Conservation (phyloP, 371 early-diverging fungal species). For the Sporodiniella umbellata region DNA sequence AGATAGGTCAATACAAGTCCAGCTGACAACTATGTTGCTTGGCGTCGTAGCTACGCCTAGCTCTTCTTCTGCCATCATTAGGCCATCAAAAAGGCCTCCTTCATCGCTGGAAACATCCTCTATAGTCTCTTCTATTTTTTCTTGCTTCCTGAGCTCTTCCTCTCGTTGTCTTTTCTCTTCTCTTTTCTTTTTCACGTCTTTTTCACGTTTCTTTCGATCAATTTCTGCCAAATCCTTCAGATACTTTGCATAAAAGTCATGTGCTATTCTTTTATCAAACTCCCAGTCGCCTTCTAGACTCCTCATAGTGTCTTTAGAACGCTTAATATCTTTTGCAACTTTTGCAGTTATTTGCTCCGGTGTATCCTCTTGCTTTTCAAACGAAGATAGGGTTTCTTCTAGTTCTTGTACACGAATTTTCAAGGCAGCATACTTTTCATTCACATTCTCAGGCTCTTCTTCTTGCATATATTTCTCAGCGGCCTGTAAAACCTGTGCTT, state of each 20-base stretch:
- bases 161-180: constrained; percentile 16
- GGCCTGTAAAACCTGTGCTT: constrained; percentile 28
- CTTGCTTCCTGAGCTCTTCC: constrained; percentile 21
- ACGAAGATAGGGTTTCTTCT: constrained; percentile 19
- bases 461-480: constrained; percentile 24
- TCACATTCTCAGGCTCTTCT: constrained; percentile 19
- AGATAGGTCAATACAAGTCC: constrained; percentile 18
- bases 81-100: constrained; percentile 18
- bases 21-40: background rate
- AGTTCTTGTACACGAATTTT: constrained; percentile 22
- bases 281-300: constrained; percentile 51
- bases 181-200: constrained; percentile 17
- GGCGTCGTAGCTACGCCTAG: background rate
- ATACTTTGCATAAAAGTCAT: constrained; percentile 22
- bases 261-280: constrained; percentile 40
- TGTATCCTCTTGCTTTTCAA: constrained; percentile 15
- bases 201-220: constrained; percentile 26
- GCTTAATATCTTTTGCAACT: constrained; percentile 39
- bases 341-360: constrained; percentile 30
- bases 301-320: constrained; percentile 41
- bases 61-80: constrained; percentile 19
- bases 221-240: constrained; percentile 28
- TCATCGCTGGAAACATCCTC: constrained; percentile 21
- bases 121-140: constrained; percentile 11
- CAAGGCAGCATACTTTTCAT: constrained; percentile 29